Evolutionary conservation across 2,329 filamentous ascomycete genomes (phyloP).

Genomic region (Arachnopeziza araneosa): DNA sequence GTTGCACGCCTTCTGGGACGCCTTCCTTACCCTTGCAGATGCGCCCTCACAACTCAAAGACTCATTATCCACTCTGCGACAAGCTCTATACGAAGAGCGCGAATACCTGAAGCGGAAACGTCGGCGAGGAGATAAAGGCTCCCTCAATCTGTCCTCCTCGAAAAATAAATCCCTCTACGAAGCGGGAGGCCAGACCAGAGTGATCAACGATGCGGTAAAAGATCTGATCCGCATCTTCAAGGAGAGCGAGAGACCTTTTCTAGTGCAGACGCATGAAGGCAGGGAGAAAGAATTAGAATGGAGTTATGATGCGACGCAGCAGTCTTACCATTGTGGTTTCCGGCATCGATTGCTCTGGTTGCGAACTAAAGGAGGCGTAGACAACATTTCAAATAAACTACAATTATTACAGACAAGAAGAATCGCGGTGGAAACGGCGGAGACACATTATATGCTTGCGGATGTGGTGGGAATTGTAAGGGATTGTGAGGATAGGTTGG

Average conservation of each 20-base stretch:
- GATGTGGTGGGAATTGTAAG: constrained; percentile 15
- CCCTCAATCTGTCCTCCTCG: not conserved
- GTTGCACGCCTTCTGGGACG: constrained; percentile 20
- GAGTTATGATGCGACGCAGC: constrained; percentile 23
- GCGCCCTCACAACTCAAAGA: constrained; percentile 18
- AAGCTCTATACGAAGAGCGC: constrained; percentile 22
- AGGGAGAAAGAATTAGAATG: constrained; percentile 24
- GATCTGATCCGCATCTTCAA: constrained; percentile 24
- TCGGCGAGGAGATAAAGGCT: not conserved
- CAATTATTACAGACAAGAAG: constrained; percentile 17
- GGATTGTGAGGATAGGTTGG: constrained; percentile 12
- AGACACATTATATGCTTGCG: constrained; percentile 15
- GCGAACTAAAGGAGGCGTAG: constrained; percentile 13
- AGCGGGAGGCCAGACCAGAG: constrained; percentile 15
- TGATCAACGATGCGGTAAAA: constrained; percentile 22
- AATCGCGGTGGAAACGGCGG: constrained; percentile 19
- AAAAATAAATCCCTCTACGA: constrained; percentile 12
- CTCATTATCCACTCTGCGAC: constrained; percentile 17
- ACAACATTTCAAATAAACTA: constrained; percentile 15
- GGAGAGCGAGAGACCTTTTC: constrained; percentile 14
- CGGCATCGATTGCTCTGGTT: constrained; percentile 18
- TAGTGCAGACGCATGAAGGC: constrained; percentile 14
- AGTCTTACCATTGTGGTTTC: constrained; percentile 18
- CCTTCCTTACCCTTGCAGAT: constrained; percentile 15
- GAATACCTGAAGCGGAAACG: constrained; percentile 20